Conservation (phyloP, 495 filamentous ascomycete species). For the Penicillium steckii region DNA sequence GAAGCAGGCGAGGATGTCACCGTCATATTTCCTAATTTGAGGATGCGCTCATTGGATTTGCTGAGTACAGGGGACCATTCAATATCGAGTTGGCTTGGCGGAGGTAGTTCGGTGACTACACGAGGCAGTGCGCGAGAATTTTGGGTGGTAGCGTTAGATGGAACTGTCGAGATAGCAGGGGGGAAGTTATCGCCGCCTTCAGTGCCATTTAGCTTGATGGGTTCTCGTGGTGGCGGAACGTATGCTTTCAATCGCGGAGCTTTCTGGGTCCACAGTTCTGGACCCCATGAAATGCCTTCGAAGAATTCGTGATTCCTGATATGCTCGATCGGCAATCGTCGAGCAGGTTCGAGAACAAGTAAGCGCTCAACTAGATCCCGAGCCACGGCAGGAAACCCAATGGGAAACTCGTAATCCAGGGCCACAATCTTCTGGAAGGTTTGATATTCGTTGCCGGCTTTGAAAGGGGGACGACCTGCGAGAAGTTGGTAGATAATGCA, state of each 20-base stretch:
- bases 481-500: slow-evolving; percentile 98
- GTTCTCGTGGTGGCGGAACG: slow-evolving; percentile 72
- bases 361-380: slow-evolving; percentile 90
- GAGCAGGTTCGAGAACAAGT: slow-evolving; percentile 84
- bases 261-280: slow-evolving; percentile 84
- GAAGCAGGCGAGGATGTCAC: slow-evolving; percentile 72
- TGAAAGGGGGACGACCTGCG: slow-evolving; percentile 92
- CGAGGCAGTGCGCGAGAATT: slow-evolving; percentile 64
- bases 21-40: slow-evolving; percentile 88
- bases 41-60: slow-evolving; percentile 84
- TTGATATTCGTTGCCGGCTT: slow-evolving; percentile 93
- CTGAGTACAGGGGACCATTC: slow-evolving; percentile 98
- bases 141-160: slow-evolving; percentile 39
- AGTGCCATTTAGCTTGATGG: slow-evolving; percentile 77
- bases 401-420: slow-evolving; percentile 90
- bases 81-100: slow-evolving; percentile 94
- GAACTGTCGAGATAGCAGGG: slow-evolving; percentile 49
- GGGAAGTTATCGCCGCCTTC: slow-evolving; percentile 41
- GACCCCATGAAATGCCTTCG: slow-evolving; percentile 83
- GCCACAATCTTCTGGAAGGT: slow-evolving; percentile 98
- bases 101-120: slow-evolving; percentile 92
- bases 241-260: slow-evolving; percentile 88
- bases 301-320: slow-evolving; percentile 99
- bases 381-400: slow-evolving; percentile 84
- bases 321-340: slow-evolving; percentile 88